Base-by-base conservation (phyloP, 805 yeast genomes). In the Saturnispora diversa region DNA sequence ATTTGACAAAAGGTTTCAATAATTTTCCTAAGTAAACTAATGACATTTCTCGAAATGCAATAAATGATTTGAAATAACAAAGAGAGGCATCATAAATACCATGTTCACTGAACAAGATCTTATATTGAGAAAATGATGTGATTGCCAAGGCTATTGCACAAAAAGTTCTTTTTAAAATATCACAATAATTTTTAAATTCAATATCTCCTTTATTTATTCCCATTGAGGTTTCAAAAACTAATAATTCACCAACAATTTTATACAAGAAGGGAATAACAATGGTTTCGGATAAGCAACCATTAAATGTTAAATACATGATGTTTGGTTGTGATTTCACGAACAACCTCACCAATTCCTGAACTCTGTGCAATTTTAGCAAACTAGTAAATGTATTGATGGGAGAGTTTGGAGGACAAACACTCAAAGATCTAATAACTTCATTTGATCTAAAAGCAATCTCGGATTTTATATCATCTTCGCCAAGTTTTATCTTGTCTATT, bases 1-100 rank as follows among this genome's bases (percentile, higher is more conserved):
- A 25, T 20, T 31, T n/a, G 6, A 53, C 36, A 17, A 58, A 28
- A 2, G 50, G 46, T 17, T 37, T 42, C n/a, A 58, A 43, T 8
- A 58, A 35, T 13, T 39, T 40, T 9, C 52, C 42, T 15, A 58
- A 23, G 24, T 53, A 45, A 9, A 46, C 32, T 26, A 55, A 21
- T 10, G 55, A 40, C 37, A 55, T 43, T 29, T 56, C 60, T 29
- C 64, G 49, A 23, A 57, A 48, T 1, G 40, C 39, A 23, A 59
- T 54, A 31, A 48, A 59, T 19, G 52, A 49, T 26, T 45, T 44
- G 23, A 59, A 40, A 27, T 44, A 48, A 12, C 29, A 41, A 21
- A 49, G 23, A 11, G 60, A 56, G 4, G 54, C 52, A 16, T 53
- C 54, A 31, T 54, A 52, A 7, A 53, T 43, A 5, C 61, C 58